Percentiles rank a stretch among this genome's conserved stretches.
phyloP scores from a whole-genome alignment of 805 yeast species.

The Yueomyces sinensis region DNA sequence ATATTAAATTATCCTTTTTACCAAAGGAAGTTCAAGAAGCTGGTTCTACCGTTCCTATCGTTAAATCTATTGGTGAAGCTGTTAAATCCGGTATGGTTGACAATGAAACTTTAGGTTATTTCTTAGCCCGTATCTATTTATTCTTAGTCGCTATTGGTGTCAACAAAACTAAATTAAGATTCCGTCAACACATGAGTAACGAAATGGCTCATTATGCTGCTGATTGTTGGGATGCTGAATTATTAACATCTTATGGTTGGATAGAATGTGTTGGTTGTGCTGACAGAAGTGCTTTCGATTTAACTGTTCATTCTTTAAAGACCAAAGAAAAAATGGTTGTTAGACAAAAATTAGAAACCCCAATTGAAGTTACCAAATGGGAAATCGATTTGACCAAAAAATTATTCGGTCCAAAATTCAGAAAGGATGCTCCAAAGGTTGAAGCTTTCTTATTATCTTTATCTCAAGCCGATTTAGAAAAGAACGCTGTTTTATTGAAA shows the following conservation, averaged over 20 bases:
- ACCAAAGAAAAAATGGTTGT: slow-evolving; percentile 93
- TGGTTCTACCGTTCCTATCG: slow-evolving; percentile 61
- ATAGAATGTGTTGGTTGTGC: slow-evolving; percentile 99
- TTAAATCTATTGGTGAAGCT: slow-evolving; percentile 77
- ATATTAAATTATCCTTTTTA: slow-evolving; percentile 61
- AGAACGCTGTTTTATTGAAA: slow-evolving; percentile 54
- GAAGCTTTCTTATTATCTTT: slow-evolving; percentile 65
- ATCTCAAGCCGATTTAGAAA: slow-evolving; percentile 77
- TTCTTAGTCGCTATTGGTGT: slow-evolving; percentile 86
- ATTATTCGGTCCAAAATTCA: slow-evolving; percentile 94
- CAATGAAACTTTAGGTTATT: slow-evolving; percentile 94
- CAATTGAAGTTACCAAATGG: slow-evolving; percentile 65
- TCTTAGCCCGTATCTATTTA: slow-evolving; percentile 81
- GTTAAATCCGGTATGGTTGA: slow-evolving; percentile 81
- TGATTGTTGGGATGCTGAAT: slow-evolving; percentile 99
- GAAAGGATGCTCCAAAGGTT: slow-evolving; percentile 91
- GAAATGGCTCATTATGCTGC: slow-evolving; percentile 99
- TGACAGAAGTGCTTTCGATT: slow-evolving; percentile 96
- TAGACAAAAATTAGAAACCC: slow-evolving; percentile 78
- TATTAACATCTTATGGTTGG: slow-evolving; percentile 96
- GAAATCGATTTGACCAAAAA: slow-evolving; percentile 87
- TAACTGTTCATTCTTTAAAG: slow-evolving; percentile 87
- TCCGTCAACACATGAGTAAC: slow-evolving; percentile 96
- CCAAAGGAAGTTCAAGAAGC: slow-evolving; percentile 80
- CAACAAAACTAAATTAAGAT: slow-evolving; percentile 69